Evolutionary conservation across 139 green algal genomes (phyloP).

Genomic region (Asterochloris sp.): DNA sequence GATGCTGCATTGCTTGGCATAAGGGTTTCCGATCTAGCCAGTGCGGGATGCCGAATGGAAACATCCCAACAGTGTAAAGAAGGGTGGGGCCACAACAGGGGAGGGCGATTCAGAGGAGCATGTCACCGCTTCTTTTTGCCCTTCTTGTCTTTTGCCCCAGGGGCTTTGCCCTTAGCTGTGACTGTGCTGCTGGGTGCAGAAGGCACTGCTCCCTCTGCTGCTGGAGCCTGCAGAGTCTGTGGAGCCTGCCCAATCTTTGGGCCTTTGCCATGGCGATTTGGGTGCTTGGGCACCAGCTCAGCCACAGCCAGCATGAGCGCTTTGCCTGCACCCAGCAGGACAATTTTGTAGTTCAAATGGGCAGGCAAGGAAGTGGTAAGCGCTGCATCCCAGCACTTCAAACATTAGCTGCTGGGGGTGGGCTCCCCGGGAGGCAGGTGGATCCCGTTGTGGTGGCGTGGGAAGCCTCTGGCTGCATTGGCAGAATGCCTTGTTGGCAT

Average conservation of each 20-base stretch:
- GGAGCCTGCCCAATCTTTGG: constrained; percentile 17
- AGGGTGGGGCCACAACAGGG: no score
- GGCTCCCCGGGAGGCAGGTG: background rate
- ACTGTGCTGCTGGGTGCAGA: background rate
- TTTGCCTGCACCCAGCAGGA: constrained; percentile 6
- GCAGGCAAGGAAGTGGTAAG: background rate
- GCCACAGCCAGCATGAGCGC: constrained; percentile 38
- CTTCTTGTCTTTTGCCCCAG: constrained; percentile 11
- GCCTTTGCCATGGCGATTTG: constrained; percentile 26
- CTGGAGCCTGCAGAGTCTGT: background rate
- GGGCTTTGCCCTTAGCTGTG: constrained; percentile 1
- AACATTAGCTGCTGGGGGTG: background rate
- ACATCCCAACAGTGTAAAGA: no score
- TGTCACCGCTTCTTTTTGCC: constrained; percentile 2
- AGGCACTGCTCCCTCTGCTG: constrained; percentile 5
- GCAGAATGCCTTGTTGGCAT: background rate
- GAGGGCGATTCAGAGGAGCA: no score
- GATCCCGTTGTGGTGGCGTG: background rate
- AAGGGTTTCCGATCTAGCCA: no score
- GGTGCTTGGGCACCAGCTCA: constrained; percentile 41
- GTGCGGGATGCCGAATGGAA: no score
- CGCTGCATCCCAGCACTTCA: background rate
- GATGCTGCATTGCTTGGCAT: no score
- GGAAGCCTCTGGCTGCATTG: background rate
- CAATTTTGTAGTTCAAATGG: no score